A percentile compares a stretch with the other conserved stretches of the same genome.
Evolutionary conservation across 2,329 filamentous ascomycete genomes (phyloP).

Genomic region (Epicoccum nigrum): DNA sequence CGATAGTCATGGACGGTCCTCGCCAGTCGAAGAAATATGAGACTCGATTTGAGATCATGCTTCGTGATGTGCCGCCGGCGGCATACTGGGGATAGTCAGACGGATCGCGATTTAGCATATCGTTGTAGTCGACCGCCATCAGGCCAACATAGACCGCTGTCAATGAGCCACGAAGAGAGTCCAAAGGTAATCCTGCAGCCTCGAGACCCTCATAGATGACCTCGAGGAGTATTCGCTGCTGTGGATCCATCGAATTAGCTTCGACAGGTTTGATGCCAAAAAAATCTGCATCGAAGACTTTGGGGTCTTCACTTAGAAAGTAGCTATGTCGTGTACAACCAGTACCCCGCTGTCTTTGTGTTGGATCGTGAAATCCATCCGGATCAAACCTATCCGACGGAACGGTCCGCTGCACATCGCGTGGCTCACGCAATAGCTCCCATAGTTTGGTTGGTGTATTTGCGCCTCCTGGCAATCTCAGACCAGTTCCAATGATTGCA

Average conservation of each 20-base stretch:
- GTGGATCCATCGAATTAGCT: constrained; percentile 31
- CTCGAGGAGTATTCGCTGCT: constrained; percentile 32
- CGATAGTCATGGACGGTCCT: constrained; percentile 47
- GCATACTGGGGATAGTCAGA: constrained; percentile 20
- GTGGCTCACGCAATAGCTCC: constrained; percentile 32
- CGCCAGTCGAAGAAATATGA: constrained; percentile 47
- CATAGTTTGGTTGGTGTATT: constrained; percentile 40
- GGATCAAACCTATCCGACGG: constrained; percentile 34
- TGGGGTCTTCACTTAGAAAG: constrained; percentile 23
- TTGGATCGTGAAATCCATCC: constrained; percentile 32
- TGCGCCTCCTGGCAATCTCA: constrained; percentile 44
- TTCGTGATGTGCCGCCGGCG: constrained; percentile 26
- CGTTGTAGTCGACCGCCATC: constrained; percentile 21
- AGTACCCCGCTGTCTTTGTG: constrained; percentile 37
- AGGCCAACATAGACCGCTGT: constrained; percentile 21
- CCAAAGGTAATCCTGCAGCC: constrained; percentile 14
- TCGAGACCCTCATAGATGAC: constrained; percentile 28
- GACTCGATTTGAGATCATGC: constrained; percentile 46
- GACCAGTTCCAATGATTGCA: constrained; percentile 20
- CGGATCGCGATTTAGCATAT: constrained; percentile 9
- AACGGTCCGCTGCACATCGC: constrained; percentile 4
- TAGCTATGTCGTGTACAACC: constrained; percentile 34
- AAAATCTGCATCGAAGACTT: constrained; percentile 30
- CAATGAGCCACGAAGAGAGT: constrained; percentile 10
- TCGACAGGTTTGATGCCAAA: constrained; percentile 29